These are phyloP conservation scores for Talaromyces thailandensis DNA, from an alignment of 495 filamentous ascomycete genomes.

Conservation along the genomic window DNA sequence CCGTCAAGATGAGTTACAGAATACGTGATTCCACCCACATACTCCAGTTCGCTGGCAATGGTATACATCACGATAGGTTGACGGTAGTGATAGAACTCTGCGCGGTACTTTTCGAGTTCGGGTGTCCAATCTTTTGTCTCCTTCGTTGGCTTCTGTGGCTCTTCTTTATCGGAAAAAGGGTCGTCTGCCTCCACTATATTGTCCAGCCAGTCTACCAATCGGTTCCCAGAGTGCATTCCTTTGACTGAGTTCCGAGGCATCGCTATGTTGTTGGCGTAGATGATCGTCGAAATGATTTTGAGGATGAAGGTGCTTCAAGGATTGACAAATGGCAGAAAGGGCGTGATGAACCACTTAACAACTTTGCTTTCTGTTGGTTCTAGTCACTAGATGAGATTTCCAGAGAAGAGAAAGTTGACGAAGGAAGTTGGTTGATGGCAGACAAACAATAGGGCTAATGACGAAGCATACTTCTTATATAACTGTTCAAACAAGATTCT, in stretches of 20 bases:
- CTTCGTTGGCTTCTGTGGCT: not conserved
- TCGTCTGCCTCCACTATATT: not conserved
- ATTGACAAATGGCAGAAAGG: not conserved
- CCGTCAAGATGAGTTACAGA: not conserved
- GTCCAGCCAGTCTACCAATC: not conserved
- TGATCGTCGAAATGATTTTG: not conserved
- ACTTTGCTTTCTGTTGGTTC: not conserved
- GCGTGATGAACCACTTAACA: not conserved
- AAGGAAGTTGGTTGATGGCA: not conserved
- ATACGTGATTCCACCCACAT: not conserved
- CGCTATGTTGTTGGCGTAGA: not conserved
- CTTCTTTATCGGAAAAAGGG: not conserved
- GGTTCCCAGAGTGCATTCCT: not conserved
- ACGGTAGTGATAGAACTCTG: not conserved
- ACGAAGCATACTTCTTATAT: not conserved
- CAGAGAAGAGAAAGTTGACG: not conserved
- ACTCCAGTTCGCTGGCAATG: not conserved
- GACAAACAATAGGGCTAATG: not conserved
- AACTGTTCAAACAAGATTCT: not conserved
- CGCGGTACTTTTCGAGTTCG: not conserved
- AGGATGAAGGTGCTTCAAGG: not conserved
- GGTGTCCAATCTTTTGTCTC: not conserved
- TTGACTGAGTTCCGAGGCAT: not conserved
- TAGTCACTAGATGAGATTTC: not conserved
- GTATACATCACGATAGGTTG: not conserved